Conservation (phyloP, 129 eudicot species). For the Deinandra increscens region DNA sequence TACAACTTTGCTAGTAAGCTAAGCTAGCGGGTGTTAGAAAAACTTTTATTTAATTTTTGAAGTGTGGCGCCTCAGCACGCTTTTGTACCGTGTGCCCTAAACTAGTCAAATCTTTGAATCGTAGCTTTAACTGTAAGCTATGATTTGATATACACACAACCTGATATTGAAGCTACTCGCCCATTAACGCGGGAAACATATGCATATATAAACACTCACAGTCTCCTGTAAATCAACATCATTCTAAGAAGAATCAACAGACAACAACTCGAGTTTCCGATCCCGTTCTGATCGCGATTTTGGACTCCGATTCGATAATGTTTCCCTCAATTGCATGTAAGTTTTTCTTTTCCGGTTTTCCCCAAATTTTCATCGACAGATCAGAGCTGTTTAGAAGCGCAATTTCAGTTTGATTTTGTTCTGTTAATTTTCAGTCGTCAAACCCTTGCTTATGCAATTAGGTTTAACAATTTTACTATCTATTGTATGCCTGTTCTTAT, state of each 20-base stretch:
- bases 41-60: too few species aligned
- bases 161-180: constrained; percentile 15
- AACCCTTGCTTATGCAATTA: constrained; percentile 12
- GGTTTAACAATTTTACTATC: not conserved
- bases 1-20: too few species aligned
- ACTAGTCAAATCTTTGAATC: not conserved
- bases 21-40: too few species aligned
- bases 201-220: not conserved
- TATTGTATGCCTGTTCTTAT: not conserved
- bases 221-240: not conserved
- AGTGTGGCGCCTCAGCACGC: too few species aligned
- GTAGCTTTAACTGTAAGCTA: constrained; percentile 26
- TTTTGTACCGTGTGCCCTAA: too few species aligned
- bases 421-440: not conserved
- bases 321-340: constrained; percentile 22
- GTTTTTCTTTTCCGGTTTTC: not conserved
- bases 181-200: constrained; percentile 20
- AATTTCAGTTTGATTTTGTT: not conserved
- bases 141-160: constrained; percentile 4
- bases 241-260: not conserved
- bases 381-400: too few species aligned
- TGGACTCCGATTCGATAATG: constrained; percentile 10
- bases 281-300: not conserved
- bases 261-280: not conserved
- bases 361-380: not conserved